Percentiles rank a stretch among this genome's conserved stretches.
These are phyloP conservation scores for Sarocladium kiliense DNA, from an alignment of 2,329 filamentous ascomycete genomes.

Conservation along the genomic window DNA sequence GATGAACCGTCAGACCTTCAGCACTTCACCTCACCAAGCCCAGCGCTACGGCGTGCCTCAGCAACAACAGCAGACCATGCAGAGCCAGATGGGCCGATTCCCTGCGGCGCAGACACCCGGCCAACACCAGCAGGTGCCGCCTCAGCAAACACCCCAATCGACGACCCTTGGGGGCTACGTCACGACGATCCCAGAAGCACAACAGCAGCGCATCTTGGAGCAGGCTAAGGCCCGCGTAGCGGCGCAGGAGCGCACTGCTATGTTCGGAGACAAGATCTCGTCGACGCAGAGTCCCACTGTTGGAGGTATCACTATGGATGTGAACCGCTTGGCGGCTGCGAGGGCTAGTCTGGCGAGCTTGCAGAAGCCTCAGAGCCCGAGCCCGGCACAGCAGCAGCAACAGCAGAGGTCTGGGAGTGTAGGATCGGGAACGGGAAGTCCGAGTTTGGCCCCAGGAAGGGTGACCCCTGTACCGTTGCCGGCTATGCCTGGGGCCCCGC, in stretches of 20 bases:
- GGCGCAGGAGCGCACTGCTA: slow-evolving; percentile 35
- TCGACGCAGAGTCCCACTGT: slow-evolving; percentile 28
- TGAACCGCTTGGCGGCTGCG: slow-evolving; percentile 24
- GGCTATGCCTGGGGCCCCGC: slow-evolving; percentile 33
- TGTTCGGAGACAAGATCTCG: slow-evolving; percentile 37
- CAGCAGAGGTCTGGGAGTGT: slow-evolving; percentile 12
- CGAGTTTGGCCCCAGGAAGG: slow-evolving; percentile 30
- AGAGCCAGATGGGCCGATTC: slow-evolving; percentile 25
- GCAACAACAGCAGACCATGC: slow-evolving; percentile 25
- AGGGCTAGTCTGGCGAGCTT: slow-evolving; percentile 29
- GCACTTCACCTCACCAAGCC: slow-evolving; percentile 31
- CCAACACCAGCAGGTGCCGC: slow-evolving; percentile 11
- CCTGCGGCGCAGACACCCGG: slow-evolving; percentile 5
- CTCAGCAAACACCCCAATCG: slow-evolving; percentile 21
- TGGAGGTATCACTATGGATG: slow-evolving; percentile 27
- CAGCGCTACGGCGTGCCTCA: slow-evolving; percentile 13
- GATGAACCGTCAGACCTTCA: slow-evolving; percentile 32
- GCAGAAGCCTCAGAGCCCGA: slow-evolving; percentile 26
- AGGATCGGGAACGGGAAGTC: slow-evolving; percentile 18
- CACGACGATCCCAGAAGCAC: slow-evolving; percentile 43
- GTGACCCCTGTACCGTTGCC: slow-evolving; percentile 40
- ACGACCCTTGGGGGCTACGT: slow-evolving; percentile 38
- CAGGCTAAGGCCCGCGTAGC: slow-evolving; percentile 44
- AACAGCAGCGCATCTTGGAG: slow-evolving; percentile 46
- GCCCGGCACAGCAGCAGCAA: slow-evolving; percentile 18